A percentile compares a stretch with the other conserved stretches of the same genome.
Evolutionary conservation across 2,329 filamentous ascomycete species (phyloP).

Genomic region (Atkinsonella hypoxylon): DNA sequence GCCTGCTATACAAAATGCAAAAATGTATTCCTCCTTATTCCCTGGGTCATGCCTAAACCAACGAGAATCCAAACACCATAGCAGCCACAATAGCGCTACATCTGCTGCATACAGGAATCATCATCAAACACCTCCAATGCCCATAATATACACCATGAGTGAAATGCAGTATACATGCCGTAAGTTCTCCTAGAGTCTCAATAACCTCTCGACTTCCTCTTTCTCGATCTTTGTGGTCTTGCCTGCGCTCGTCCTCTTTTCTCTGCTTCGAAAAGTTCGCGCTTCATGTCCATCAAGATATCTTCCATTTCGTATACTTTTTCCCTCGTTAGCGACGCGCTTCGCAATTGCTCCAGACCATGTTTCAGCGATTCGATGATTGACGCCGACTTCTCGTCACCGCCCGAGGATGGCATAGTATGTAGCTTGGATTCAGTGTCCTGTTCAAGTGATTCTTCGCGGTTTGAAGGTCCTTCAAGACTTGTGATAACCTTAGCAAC

Average conservation of each 20-base stretch:
- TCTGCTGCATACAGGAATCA: background rate
- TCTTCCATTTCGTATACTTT: constrained; percentile 65
- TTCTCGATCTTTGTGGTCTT: constrained; percentile 12
- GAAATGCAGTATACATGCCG: background rate
- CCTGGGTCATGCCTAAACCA: background rate
- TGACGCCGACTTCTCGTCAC: constrained; percentile 9
- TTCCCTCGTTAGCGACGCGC: constrained; percentile 46
- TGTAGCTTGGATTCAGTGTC: constrained; percentile 4
- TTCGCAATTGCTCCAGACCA: constrained; percentile 44
- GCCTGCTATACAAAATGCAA: background rate
- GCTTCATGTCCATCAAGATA: constrained; percentile 66
- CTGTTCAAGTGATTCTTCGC: constrained; percentile 1
- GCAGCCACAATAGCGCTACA: background rate
- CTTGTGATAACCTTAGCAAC: background rate
- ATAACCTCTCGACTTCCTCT: constrained; percentile 7
- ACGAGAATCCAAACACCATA: background rate
- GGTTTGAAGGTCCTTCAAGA: background rate
- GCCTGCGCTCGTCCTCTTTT: constrained; percentile 31
- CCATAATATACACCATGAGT: background rate
- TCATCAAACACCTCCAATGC: background rate
- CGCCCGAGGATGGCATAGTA: constrained; percentile 3
- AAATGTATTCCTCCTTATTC: background rate
- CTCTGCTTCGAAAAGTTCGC: constrained; percentile 60
- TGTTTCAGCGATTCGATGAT: constrained; percentile 22
- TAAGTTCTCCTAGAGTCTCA: constrained; percentile 3